Base-by-base conservation (phyloP, 179 eudicot genomes). In the Monotropa hypopitys region DNA sequence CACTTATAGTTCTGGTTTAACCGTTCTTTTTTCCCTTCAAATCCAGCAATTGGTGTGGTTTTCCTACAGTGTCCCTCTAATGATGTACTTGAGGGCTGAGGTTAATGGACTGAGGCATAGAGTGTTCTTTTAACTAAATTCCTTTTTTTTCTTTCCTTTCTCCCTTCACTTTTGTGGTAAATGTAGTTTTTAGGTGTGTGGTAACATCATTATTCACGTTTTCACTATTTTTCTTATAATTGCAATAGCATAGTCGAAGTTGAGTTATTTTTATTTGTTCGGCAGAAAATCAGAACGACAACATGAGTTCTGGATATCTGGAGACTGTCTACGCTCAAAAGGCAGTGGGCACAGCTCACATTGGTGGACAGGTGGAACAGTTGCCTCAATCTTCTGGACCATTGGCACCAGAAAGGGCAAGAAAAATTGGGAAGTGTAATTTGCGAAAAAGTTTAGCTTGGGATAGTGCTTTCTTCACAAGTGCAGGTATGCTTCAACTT, bases 401-500 rank as follows among this genome's bases (percentile, higher is more conserved):
- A 46, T 47, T 46, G 15, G 90, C 84, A 77, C 80, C 85, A 59
- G 84, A 76, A 70, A 84, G 49, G 63, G 73, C 84, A 21, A 76
- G 77, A 75, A 86, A 84, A 77, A 78, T 21, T 66, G 88, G 87
- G 67, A 89, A 88, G 84, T 86, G 82, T 71, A 95, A 95, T 78
- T 78, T 95, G 77, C 97, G 97, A 40, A 91, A 93, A 81, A 95
- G 99, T 84, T 88, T 95, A 87, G 97, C 97, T 21, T 95, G 99
- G 97, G 97, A 95, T 76, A 88, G 85, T 78, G 97, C 97, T 35
- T 93, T 95, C 87, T 93, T 95, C 79, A 93, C 92, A 3, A 88
- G 86, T 87, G 93, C 90, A 79, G 97, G 97, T 94, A 81, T 77
- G 80, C 68, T 51, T 59, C 62, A 7, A 56, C 47, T 30, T 59